Base-by-base conservation (phyloP, 805 yeast genomes). In the Kuraishia molischiana region DNA sequence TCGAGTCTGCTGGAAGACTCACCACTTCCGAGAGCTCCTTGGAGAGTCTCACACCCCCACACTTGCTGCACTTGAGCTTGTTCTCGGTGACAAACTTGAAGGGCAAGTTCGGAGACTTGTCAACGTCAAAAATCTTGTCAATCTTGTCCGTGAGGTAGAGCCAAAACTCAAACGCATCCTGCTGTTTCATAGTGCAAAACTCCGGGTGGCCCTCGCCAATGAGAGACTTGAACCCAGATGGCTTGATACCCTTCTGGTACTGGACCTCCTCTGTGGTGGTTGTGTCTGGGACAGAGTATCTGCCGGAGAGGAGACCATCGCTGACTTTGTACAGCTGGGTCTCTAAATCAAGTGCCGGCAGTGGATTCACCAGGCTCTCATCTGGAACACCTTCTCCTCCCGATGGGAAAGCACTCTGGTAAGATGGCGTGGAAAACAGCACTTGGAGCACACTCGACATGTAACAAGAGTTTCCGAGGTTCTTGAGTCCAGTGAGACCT, bases 381-480 rank as follows among this genome's bases (percentile, higher is more conserved):
- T 52, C 48, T 4, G 63, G 62, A 45, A 58, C 49, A 4, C 62
- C 62, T 4, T 19, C 21, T 5, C 44, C 41, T 37, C 18, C 36
- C 49, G 20, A 44, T 43, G 21, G 43, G 18, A 66, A 64, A 24
- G 77, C 68, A 9, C 59, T 58, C 2, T 64, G 60, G 19, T 66
- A 65, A 2, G 55, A 38, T 2, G 60, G 54, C 22, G 71, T 47
- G 35, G 70, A 53, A 45, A 82, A 80, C 33, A 92, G 57, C 2
- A 77, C 65, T 55, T 92, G 98, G 2, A 86, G 42, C 0, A 78
- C 86, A 1, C 95, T 81, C 35, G 87, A 83, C 43, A 92, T 49
- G 53, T 92, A 92, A 59, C 98, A 92, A 0, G 95, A 81, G 51
- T 92, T 92, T 2, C 98, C 98, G 45, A 92, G 61, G 52, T 92